Evolutionary conservation across 108 stramenopile genomes (phyloP).

Genomic region (Cyclotella choctawhatcheeana): DNA sequence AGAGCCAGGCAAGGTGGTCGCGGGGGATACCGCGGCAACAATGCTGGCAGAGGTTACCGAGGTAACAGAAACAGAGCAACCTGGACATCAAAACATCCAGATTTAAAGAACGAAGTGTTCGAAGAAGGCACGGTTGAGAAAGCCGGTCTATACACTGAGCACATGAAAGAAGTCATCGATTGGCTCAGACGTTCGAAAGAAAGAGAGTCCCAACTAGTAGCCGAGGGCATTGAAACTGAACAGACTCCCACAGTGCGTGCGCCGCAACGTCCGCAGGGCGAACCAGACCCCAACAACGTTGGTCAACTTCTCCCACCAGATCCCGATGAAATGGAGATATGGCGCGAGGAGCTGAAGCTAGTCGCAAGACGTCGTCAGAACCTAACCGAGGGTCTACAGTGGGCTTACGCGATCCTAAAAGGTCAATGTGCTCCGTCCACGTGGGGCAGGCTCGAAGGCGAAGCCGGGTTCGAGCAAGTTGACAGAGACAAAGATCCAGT

Average conservation of each 20-base stretch:
- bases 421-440: not conserved
- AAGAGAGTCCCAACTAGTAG: not conserved
- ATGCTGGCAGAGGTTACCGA: not conserved
- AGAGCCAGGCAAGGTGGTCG: too few species aligned
- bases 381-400: not conserved
- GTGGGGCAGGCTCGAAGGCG: not conserved
- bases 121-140: conserved; percentile 1
- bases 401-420: not conserved
- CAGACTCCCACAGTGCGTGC: not conserved
- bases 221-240: not conserved
- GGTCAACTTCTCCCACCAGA: conserved; percentile 4
- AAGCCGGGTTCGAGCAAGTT: not conserved
- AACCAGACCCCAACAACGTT: not conserved
- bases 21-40: too few species aligned
- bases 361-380: not conserved
- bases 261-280: not conserved
- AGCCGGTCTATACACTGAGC: not conserved
- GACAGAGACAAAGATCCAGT: not conserved
- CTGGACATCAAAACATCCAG: not conserved
- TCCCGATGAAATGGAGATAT: not conserved
- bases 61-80: not conserved
- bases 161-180: not conserved
- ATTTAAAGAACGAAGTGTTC: conserved; percentile 15
- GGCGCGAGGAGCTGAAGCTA: not conserved
- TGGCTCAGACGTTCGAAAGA: not conserved